These are phyloP conservation scores for Telopea speciosissima DNA, from an alignment of 177 flowering plant genomes.

Conservation along the genomic window DNA sequence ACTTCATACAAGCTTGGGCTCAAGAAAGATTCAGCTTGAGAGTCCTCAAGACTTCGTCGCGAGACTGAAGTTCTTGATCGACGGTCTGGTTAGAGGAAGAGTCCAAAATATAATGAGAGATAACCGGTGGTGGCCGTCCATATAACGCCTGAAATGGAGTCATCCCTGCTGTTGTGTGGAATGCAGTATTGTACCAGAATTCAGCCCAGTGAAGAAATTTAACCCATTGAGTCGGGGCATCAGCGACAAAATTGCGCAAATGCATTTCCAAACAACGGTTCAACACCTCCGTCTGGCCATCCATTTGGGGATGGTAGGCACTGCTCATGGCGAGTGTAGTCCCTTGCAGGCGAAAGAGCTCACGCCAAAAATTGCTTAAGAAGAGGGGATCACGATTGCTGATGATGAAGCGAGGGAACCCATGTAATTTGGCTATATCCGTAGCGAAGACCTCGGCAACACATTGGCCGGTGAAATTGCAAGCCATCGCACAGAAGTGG, in stretches of 20 bases:
- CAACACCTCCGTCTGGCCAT: conserved; percentile 4
- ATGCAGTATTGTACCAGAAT: conserved; percentile 3
- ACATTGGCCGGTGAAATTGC: not conserved
- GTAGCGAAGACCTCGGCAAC: not conserved
- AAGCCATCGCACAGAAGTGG: not conserved
- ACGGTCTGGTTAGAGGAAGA: no score
- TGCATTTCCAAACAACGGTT: not conserved
- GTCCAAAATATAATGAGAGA: no score
- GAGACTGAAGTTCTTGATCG: no score
- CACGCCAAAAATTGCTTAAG: conserved; percentile 3
- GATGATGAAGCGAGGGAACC: not conserved
- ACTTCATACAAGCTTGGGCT: no score
- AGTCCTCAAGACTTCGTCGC: no score
- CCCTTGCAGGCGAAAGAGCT: not conserved
- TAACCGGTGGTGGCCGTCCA: no score
- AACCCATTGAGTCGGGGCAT: not conserved
- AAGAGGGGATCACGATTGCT: not conserved
- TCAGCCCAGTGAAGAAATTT: not conserved
- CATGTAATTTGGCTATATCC: not conserved
- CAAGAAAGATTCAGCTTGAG: no score
- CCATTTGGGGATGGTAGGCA: conserved; percentile 4
- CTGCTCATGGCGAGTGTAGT: not conserved
- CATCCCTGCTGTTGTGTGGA: not conserved
- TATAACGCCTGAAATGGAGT: not conserved
- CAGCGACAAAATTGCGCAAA: not conserved